Conservation (phyloP, 139 green algal genomes). For the Choricystis sp. region DNA sequence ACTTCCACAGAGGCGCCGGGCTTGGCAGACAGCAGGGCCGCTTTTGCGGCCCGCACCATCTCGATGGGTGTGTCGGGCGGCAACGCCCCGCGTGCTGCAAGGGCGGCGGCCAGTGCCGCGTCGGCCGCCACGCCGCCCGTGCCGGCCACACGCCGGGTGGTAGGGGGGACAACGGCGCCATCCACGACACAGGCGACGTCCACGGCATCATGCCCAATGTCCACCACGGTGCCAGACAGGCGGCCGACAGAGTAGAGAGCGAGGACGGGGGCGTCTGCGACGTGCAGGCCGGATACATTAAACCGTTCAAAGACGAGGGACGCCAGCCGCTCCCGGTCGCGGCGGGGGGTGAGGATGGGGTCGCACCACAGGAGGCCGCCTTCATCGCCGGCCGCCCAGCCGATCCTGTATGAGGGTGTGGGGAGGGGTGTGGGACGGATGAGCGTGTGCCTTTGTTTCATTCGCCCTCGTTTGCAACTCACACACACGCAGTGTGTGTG, state of each 20-base stretch:
- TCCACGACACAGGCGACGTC: conserved; percentile 65
- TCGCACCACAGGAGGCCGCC: conserved; percentile 49
- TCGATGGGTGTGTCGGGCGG: too few species aligned
- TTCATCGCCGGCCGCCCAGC: conserved; percentile 51
- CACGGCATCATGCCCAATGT: conserved; percentile 68
- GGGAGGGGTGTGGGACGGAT: background rate
- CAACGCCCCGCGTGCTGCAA: too few species aligned
- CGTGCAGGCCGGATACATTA: conserved; percentile 47
- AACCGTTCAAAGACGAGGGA: conserved; percentile 69
- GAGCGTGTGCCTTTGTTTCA: too few species aligned
- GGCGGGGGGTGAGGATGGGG: conserved; percentile 35
- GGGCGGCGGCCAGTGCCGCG: too few species aligned
- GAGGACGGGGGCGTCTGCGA: conserved; percentile 43
- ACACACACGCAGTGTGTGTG: background rate
- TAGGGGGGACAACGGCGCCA: conserved; percentile 32
- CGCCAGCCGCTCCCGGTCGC: conserved; percentile 48
- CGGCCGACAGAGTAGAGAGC: conserved; percentile 59
- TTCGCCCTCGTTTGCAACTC: too few species aligned
- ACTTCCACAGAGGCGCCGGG: too few species aligned
- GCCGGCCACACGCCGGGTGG: too few species aligned
- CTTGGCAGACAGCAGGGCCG: too few species aligned
- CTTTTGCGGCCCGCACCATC: too few species aligned
- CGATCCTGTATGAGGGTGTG: conserved; percentile 14
- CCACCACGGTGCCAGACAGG: conserved; percentile 51
- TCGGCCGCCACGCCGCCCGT: too few species aligned